These are phyloP conservation scores for Colletotrichum sp. DNA, from an alignment of 2,329 filamentous ascomycete genomes.

Conservation along the genomic window DNA sequence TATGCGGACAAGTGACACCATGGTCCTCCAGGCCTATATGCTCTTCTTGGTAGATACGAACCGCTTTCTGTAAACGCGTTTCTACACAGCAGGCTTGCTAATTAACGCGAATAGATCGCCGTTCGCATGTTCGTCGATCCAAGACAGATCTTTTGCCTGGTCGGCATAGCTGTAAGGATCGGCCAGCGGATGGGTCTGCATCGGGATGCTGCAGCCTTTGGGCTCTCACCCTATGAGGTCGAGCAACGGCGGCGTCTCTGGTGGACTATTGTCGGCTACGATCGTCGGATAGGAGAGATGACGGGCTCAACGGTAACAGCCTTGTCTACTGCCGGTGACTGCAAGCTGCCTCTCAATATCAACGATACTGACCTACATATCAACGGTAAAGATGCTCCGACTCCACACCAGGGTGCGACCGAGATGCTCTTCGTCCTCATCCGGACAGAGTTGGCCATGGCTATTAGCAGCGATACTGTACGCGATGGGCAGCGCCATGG, in stretches of 20 bases:
- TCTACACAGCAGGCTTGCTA: not conserved
- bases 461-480: constrained; percentile 52
- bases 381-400: constrained; percentile 60
- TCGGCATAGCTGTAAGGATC: constrained; percentile 70
- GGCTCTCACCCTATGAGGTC: constrained; percentile 63
- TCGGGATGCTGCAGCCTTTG: constrained; percentile 60
- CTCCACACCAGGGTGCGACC: constrained; percentile 55
- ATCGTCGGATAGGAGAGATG: constrained; percentile 72
- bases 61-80: not conserved
- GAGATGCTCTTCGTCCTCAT: constrained; percentile 67
- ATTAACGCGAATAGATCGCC: constrained; percentile 30
- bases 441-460: constrained; percentile 61
- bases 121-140: constrained; percentile 66
- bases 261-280: constrained; percentile 75
- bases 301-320: constrained; percentile 63
- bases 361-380: constrained; percentile 66
- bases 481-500: constrained; percentile 34
- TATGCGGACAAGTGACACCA: constrained; percentile 68
- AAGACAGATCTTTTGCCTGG: constrained; percentile 63
- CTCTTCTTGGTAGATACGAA: constrained; percentile 63
- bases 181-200: constrained; percentile 74
- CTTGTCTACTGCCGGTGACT: constrained; percentile 58
- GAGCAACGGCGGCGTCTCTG: constrained; percentile 76
- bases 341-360: constrained; percentile 63
- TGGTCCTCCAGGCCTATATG: constrained; percentile 70